These are phyloP conservation scores for Dittrichia graveolens DNA, from an alignment of 129 eudicot genomes.

Conservation along the genomic window DNA sequence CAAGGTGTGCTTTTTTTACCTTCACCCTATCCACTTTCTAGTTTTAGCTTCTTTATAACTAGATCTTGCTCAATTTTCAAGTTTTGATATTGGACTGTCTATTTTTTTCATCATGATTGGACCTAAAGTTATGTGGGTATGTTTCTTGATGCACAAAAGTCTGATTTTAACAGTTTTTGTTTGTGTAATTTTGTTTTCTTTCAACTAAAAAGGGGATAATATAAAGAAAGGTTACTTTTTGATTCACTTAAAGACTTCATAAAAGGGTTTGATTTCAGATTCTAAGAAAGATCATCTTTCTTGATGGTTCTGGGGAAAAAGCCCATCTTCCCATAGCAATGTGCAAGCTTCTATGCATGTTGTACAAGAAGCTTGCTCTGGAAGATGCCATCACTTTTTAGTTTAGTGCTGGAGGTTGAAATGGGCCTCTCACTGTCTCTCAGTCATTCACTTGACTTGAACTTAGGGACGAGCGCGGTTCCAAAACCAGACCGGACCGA, in stretches of 20 bases:
- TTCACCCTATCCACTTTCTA: neutral
- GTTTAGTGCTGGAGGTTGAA: constrained; percentile 37
- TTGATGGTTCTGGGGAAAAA: constrained; percentile 22
- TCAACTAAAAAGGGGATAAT: constrained; percentile 25
- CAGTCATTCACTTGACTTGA: constrained; percentile 16
- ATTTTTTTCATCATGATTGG: constrained; percentile 19
- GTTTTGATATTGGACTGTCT: neutral
- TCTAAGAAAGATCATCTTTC: constrained; percentile 38
- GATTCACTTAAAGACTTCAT: constrained; percentile 25
- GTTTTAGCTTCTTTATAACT: constrained; percentile 25
- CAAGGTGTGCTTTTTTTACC: constrained; percentile 48
- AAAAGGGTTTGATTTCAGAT: constrained; percentile 28
- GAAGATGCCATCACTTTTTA: constrained; percentile 18
- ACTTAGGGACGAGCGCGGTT: no score
- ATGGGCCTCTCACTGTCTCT: constrained; percentile 21
- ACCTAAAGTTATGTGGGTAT: constrained; percentile 28
- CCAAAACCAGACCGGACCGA: no score
- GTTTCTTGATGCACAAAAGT: constrained; percentile 36
- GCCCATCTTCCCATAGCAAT: constrained; percentile 23
- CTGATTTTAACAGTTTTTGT: neutral
- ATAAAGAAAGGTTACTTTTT: constrained; percentile 31
- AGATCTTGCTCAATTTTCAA: constrained; percentile 31
- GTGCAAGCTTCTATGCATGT: constrained; percentile 5
- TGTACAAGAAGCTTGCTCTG: constrained; percentile 20
- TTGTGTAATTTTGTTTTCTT: constrained; percentile 20